Percentiles rank a stretch among this genome's conserved stretches.
These are phyloP conservation scores for Aethionema arabicum DNA, from an alignment of 345 rosid species.

Conservation along the genomic window DNA sequence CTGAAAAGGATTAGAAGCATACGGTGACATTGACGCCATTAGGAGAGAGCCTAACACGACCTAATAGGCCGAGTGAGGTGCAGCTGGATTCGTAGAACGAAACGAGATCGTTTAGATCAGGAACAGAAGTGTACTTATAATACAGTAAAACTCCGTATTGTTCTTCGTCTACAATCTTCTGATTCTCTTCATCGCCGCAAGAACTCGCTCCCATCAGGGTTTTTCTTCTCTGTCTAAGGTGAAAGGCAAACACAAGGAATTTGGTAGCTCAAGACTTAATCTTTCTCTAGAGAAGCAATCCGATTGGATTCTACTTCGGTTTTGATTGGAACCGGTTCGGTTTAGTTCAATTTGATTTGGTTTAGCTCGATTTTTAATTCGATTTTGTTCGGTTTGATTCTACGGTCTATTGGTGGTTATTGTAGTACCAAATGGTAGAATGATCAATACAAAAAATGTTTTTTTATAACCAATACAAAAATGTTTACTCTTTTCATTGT, in stretches of 20 bases:
- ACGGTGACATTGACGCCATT: conserved; percentile 93
- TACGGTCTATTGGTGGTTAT: too few relatives aligned
- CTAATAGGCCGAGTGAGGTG: conserved; percentile 66
- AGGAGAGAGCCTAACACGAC: conserved; percentile 81
- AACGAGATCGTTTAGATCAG: conserved; percentile 58
- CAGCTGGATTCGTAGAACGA: conserved; percentile 80
- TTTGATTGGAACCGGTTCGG: too few relatives aligned
- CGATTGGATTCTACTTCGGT: too few relatives aligned
- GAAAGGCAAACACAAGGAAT: conserved; percentile 7
- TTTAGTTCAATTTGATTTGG: too few relatives aligned
- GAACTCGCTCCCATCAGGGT: conserved; percentile 36
- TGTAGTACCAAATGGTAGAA: too few relatives aligned
- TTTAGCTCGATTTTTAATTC: too few relatives aligned
- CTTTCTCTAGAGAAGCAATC: too few relatives aligned
- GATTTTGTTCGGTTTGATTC: too few relatives aligned
- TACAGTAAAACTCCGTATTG: conserved; percentile 73
- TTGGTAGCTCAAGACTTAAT: too few relatives aligned
- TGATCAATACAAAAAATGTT: too few relatives aligned
- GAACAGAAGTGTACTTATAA: conserved; percentile 64
- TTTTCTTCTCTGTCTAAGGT: not conserved
- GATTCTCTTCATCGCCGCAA: conserved; percentile 30
- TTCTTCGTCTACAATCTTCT: conserved; percentile 31
- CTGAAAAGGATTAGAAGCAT: conserved; percentile 30
- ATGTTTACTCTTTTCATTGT: too few relatives aligned
- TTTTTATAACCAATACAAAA: too few relatives aligned